These are phyloP conservation scores for Coelastrella sp. DNA, from an alignment of 139 green algal genomes.

Conservation along the genomic window DNA sequence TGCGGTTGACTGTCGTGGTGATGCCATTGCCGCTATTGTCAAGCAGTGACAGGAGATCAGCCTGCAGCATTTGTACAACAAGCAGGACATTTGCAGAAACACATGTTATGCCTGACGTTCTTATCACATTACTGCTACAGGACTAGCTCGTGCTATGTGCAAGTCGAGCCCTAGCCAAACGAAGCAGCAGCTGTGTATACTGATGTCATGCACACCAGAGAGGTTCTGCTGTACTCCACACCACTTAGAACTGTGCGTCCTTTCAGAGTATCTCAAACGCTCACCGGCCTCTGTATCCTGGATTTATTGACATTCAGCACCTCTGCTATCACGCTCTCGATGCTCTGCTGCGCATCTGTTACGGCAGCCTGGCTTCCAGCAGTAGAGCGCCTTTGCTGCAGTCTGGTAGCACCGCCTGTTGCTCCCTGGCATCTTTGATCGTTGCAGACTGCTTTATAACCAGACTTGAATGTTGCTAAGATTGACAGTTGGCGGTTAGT, in stretches of 20 bases:
- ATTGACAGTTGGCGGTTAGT: too few species aligned
- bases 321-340: constrained; percentile 28
- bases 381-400: not conserved
- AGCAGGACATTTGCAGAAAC: not conserved
- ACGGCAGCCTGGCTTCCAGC: not conserved
- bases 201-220: too few species aligned
- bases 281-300: constrained; percentile 21
- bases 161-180: too few species aligned
- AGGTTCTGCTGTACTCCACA: not conserved
- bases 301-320: constrained; percentile 36
- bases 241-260: not conserved
- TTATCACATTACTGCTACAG: too few species aligned
- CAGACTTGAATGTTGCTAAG: too few species aligned
- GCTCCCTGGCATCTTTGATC: not conserved
- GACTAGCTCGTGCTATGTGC: too few species aligned
- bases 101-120: too few species aligned
- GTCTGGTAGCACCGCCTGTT: too few species aligned
- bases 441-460: too few species aligned
- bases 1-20: constrained; percentile 9
- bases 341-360: not conserved
- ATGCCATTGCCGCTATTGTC: constrained; percentile 29
- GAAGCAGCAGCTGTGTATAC: too few species aligned
- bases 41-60: constrained; percentile 16
- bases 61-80: not conserved
- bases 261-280: not conserved